These are phyloP conservation scores for Polyporus tsugae DNA, from an alignment of 1,284 basidiomycete species.

Conservation along the genomic window DNA sequence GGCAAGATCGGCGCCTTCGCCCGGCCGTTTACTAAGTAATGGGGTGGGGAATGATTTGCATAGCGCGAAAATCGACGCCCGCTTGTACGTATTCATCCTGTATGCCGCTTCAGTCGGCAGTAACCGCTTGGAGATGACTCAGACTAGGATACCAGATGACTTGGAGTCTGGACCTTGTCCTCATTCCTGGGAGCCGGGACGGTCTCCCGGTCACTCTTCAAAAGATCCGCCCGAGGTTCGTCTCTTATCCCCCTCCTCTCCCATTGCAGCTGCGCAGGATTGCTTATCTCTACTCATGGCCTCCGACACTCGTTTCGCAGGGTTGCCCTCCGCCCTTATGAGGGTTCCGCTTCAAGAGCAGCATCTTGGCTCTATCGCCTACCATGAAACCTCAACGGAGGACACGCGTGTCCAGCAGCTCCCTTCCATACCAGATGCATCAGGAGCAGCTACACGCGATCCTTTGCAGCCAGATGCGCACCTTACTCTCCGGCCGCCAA, in stretches of 20 bases:
- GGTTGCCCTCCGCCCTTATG: background rate
- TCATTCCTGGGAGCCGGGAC: background rate
- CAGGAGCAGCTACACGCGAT: background rate
- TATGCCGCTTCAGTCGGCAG: background rate
- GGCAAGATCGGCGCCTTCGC: background rate
- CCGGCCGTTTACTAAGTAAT: background rate
- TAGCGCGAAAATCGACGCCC: background rate
- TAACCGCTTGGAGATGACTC: background rate
- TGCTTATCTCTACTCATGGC: background rate
- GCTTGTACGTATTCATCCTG: background rate
- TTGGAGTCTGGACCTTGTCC: background rate
- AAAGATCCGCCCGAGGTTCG: background rate
- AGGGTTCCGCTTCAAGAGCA: background rate
- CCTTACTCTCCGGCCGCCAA: background rate
- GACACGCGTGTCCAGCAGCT: background rate
- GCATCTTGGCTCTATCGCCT: background rate
- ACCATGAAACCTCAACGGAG: background rate
- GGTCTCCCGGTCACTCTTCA: background rate
- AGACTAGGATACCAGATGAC: background rate
- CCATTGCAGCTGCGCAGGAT: background rate
- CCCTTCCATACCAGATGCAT: background rate
- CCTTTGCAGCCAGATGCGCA: background rate
- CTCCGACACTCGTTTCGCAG: background rate
- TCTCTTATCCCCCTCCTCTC: background rate
- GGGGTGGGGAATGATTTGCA: background rate